phyloP scores from a whole-genome alignment of 768 basidiomycete species.

The Candolleomyces aberdarensis region DNA sequence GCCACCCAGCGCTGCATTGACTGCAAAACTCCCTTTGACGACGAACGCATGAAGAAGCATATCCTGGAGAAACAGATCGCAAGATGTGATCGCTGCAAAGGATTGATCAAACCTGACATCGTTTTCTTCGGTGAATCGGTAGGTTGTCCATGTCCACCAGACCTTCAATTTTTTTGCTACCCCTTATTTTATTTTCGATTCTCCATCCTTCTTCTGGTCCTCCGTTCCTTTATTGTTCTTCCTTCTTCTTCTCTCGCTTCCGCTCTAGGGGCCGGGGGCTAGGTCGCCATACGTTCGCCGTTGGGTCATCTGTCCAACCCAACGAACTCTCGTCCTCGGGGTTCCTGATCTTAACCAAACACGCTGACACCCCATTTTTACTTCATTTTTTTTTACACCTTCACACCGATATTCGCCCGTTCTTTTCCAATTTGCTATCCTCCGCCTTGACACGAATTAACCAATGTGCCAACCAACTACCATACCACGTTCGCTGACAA shows the following conservation, averaged over 20 bases:
- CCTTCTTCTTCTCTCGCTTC: not conserved
- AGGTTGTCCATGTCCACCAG: constrained; percentile 21
- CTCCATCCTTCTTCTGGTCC: not conserved
- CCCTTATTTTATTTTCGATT: not conserved
- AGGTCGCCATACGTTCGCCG: not conserved
- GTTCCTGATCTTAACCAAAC: not conserved
- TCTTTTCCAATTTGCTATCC: too few relatives aligned
- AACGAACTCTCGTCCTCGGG: not conserved
- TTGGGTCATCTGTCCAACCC: too few relatives aligned
- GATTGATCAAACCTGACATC: constrained; percentile 90
- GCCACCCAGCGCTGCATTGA: constrained; percentile 81
- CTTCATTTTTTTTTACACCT: too few relatives aligned
- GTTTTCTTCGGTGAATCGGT: constrained; percentile 89
- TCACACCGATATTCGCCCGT: too few relatives aligned
- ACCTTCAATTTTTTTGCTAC: not conserved
- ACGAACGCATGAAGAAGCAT: constrained; percentile 62
- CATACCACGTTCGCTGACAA: too few relatives aligned
- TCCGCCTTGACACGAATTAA: too few relatives aligned
- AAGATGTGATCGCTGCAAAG: constrained; percentile 61
- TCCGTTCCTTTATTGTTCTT: not conserved
- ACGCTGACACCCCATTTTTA: too few relatives aligned
- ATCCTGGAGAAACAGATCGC: constrained; percentile 66
- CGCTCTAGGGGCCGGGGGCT: not conserved
- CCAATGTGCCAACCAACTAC: too few relatives aligned
- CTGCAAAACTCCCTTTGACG: constrained; percentile 59